A percentile compares a stretch with the other conserved stretches of the same genome.
These are phyloP conservation scores for Colletotrichum musae DNA, from an alignment of 2,329 filamentous ascomycete genomes.

Conservation along the genomic window DNA sequence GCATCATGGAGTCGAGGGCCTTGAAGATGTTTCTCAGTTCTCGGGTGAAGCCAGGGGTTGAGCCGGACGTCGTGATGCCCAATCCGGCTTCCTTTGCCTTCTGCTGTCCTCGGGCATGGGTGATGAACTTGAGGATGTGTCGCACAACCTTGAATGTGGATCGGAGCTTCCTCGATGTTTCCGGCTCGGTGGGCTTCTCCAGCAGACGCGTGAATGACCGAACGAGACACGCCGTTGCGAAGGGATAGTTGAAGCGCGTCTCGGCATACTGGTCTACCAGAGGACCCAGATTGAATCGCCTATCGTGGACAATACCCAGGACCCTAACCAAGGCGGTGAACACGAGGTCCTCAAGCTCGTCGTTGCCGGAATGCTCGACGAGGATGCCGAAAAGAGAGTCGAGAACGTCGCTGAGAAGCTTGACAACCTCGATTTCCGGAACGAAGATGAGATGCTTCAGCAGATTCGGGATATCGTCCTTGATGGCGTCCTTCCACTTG, in stretches of 20 bases:
- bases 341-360: conserved; percentile 92
- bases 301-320: conserved; percentile 92
- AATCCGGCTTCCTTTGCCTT: conserved; percentile 90
- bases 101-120: conserved; percentile 88
- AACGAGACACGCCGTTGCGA: conserved; percentile 89
- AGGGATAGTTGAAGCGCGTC: conserved; percentile 91
- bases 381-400: conserved; percentile 93
- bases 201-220: conserved; percentile 89
- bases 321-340: conserved; percentile 93
- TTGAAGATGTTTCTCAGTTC: conserved; percentile 92
- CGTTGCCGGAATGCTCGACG: conserved; percentile 90
- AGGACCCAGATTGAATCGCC: conserved; percentile 91
- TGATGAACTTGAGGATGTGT: conserved; percentile 95
- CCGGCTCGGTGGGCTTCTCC: conserved; percentile 84
- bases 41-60: conserved; percentile 79
- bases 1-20: conserved; percentile 90
- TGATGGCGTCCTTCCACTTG: conserved; percentile 85
- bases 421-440: conserved; percentile 97
- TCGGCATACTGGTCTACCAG: conserved; percentile 94
- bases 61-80: conserved; percentile 78
- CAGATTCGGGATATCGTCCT: conserved; percentile 79
- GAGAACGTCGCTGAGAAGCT: conserved; percentile 89
- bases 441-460: conserved; percentile 92
- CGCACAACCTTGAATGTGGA: conserved; percentile 95
- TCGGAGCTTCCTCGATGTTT: conserved; percentile 86